Evolutionary conservation across 148 eudicot genomes (phyloP).

Genomic region (Mesembryanthemum crystallinum): DNA sequence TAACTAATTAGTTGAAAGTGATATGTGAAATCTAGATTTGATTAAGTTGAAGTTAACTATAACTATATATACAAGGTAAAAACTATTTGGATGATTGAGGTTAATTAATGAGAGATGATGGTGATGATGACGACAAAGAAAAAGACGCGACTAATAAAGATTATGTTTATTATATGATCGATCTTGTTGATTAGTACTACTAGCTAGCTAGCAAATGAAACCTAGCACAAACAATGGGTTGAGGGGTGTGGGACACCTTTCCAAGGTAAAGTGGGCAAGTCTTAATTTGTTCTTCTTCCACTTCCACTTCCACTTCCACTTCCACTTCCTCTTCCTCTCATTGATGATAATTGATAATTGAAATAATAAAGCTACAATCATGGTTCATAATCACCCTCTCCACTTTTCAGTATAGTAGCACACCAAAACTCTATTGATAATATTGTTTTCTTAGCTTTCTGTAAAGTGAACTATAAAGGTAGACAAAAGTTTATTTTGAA

Average conservation of each 20-base stretch:
- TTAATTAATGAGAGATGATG: slow-evolving; percentile 21
- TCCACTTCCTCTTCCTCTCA: slow-evolving; percentile 34
- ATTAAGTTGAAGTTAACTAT: neutral
- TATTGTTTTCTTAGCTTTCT: neutral
- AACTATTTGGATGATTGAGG: slow-evolving; percentile 1
- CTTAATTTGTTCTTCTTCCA: slow-evolving; percentile 25
- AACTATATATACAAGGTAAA: neutral
- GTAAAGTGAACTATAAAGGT: neutral
- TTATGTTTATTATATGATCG: too few relatives aligned
- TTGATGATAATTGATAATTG: slow-evolving; percentile 17
- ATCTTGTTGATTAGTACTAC: too few relatives aligned
- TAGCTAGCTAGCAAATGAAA: too few relatives aligned
- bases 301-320: too few relatives aligned
- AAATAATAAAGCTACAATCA: slow-evolving; percentile 24
- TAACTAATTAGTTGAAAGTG: neutral
- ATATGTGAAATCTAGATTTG: neutral
- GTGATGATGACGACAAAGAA: slow-evolving; percentile 24
- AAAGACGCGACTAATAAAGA: slow-evolving; percentile 18
- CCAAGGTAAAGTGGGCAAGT: slow-evolving; percentile 27
- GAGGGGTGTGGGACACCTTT: slow-evolving; percentile 16
- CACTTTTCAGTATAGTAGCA: slow-evolving; percentile 23
- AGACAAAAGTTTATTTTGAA: neutral
- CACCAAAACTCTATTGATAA: neutral
- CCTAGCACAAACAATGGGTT: slow-evolving; percentile 19
- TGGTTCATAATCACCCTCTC: slow-evolving; percentile 26